Evolutionary conservation across 495 filamentous ascomycete species (phyloP).

Genomic region (Glonium stellatum): DNA sequence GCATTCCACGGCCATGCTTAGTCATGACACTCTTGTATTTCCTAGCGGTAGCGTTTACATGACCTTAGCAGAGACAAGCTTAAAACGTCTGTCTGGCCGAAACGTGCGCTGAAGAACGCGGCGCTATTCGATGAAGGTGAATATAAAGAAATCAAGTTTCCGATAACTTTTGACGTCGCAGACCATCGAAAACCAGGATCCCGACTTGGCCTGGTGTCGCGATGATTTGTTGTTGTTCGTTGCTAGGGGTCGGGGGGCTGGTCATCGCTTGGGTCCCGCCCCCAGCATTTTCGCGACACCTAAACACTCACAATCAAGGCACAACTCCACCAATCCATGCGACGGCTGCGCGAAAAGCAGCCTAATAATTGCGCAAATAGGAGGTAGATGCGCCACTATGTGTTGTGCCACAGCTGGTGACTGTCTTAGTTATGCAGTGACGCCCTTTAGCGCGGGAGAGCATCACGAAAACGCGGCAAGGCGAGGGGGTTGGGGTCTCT

Average conservation of each 20-base stretch:
- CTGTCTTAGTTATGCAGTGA: not conserved
- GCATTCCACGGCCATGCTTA: too few relatives aligned
- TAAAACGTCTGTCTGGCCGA: not conserved
- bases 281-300: not conserved
- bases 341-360: not conserved
- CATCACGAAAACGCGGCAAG: not conserved
- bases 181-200: not conserved
- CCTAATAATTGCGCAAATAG: not conserved
- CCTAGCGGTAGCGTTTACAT: not conserved
- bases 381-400: not conserved
- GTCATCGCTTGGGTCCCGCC: not conserved
- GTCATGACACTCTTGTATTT: not conserved
- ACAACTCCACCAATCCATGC: not conserved
- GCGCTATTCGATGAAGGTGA: not conserved
- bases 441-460: not conserved
- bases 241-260: not conserved
- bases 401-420: not conserved
- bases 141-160: not conserved
- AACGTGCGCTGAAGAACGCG: not conserved
- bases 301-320: not conserved
- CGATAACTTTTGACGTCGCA: not conserved
- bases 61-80: not conserved
- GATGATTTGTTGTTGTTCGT: not conserved
- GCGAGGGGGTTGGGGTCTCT: not conserved
- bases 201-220: not conserved